Evolutionary conservation across 805 yeast genomes (phyloP), one percentile per base, ranked within the genome.

Genomic region (Metschnikowia orientalis): DNA sequence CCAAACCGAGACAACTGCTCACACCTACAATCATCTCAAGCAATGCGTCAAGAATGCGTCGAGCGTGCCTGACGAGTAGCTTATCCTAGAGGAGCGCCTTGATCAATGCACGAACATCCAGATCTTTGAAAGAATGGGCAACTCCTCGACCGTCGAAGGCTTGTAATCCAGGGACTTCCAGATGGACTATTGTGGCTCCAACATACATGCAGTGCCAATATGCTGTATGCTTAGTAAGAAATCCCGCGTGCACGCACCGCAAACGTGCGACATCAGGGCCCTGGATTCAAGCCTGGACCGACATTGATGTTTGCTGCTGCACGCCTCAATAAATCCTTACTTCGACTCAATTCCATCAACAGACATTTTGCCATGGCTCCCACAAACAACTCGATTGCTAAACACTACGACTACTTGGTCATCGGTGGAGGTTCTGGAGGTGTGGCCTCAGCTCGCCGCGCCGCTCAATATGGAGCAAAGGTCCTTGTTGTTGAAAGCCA

Each of bases 391-490:
- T 35, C 54, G 16, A 31, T 54, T 17, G 37, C 50, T 15, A 55
- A 64, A 31, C 90, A 86, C 57, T 92, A 79, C 70, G 88, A 92
- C 53, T 90, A 85, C 57, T 67, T 92, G 32, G 98, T 92, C 38
- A 92, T 92, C 46, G 99, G 99, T 32, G 99, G 98, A 38, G 99
- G 99, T 9, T 87, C 96, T 22, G 99, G 97, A 28, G 99, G 99
- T 47, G 97, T 92, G 27, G 96, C 98, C n/a, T 80, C 94, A 13
- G 94, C 97, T 10, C 79, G 99, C 61, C 78, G 97, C 51, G 97
- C 98, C 8, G 96, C 97, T 22, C 73, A 77, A 19, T 77, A 89
- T 49, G 98, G 98, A 16, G 95, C 94, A 16, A 86, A 87, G 47
- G 81, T 92, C 1, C 67, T 89, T 33, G 54, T 92, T 13, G 71